Evolutionary conservation across 1,284 basidiomycete genomes (phyloP), one percentile per base, ranked within the genome.

Genomic region (Naganishia albida): DNA sequence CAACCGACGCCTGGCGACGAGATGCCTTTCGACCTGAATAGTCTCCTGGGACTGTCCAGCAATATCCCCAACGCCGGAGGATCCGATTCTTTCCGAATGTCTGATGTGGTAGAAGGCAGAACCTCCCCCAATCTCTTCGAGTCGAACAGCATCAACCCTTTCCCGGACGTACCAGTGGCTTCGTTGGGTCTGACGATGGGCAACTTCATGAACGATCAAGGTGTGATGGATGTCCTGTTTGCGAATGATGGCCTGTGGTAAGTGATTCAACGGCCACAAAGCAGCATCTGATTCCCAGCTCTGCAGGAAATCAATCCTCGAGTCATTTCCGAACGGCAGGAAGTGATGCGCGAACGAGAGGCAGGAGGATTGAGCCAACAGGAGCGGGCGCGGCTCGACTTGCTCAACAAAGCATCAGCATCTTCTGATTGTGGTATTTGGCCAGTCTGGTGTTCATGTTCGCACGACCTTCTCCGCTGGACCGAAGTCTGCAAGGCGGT

Each of bases 261-360:
- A 51, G 43, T 28, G 42, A 4, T 26, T 34, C 7, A n/a, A 8
- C 38, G 7, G 20, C 12, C 3, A 2, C 15, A 25, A 6, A n/a
- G 10, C 42, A 20, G 15, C 7, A 16, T n/a, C 8, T 39, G 39
- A 13, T 48, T 15, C 28, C 20, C 16, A 16, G 10, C 3, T 26
- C 28, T 16, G 26, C 53, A 64, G 63, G 63, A 54, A 56, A 49
- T 64, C 63, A 18, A 64, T 64, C 20, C 54, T 64, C 34, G 59
- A 62, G 25, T 54, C 52, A 7, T 54, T 38, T 23, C 52, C 52
- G 15, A 23, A n/a, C 34, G n/a, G 42, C n/a, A 15, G n/a, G 13
- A 20, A 6, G 16, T 20, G 7, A 20, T 43, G 16, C n/a, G n/a
- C n/a, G n/a, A n/a, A n/a, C n/a, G n/a, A n/a, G n/a, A n/a, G n/a